phyloP scores from a whole-genome alignment of 495 filamentous ascomycete species.

The Aspergillus leporis region DNA sequence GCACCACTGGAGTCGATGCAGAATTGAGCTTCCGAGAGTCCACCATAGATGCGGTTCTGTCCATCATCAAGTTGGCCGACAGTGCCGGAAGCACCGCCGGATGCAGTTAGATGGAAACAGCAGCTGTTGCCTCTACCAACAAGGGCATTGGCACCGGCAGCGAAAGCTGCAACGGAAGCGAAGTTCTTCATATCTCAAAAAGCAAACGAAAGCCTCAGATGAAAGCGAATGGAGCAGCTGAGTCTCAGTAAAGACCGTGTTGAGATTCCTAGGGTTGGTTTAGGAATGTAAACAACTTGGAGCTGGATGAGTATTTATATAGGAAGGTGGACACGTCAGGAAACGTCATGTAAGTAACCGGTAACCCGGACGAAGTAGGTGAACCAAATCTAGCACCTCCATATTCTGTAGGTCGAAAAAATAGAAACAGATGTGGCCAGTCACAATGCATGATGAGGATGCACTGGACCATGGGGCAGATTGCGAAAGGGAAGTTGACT shows the following conservation, averaged over 20 bases:
- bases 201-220: constrained; percentile 16
- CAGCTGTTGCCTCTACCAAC: constrained; percentile 42
- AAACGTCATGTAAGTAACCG: constrained; percentile 13
- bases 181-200: constrained; percentile 35
- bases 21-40: constrained; percentile 38
- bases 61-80: constrained; percentile 57
- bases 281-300: constrained; percentile 67
- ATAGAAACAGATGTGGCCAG: constrained; percentile 17
- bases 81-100: constrained; percentile 46
- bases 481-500: constrained; percentile 7
- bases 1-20: constrained; percentile 48
- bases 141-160: constrained; percentile 41
- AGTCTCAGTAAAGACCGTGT: constrained; percentile 10
- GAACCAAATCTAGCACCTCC: constrained; percentile 8
- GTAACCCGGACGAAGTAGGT: constrained; percentile 9
- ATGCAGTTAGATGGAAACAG: constrained; percentile 52
- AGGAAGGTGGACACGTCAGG: constrained; percentile 13
- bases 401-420: constrained; percentile 15
- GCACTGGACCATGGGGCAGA: constrained; percentile 19
- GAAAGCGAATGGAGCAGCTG: constrained; percentile 15
- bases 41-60: constrained; percentile 53
- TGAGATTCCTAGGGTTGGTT: constrained; percentile 48
- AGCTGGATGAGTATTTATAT: constrained; percentile 48
- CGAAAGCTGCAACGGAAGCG: constrained; percentile 37
- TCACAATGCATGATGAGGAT: constrained; percentile 10